Evolutionary conservation across 768 basidiomycete genomes (phyloP).

Genomic region (Rhizopogon salebrosus): DNA sequence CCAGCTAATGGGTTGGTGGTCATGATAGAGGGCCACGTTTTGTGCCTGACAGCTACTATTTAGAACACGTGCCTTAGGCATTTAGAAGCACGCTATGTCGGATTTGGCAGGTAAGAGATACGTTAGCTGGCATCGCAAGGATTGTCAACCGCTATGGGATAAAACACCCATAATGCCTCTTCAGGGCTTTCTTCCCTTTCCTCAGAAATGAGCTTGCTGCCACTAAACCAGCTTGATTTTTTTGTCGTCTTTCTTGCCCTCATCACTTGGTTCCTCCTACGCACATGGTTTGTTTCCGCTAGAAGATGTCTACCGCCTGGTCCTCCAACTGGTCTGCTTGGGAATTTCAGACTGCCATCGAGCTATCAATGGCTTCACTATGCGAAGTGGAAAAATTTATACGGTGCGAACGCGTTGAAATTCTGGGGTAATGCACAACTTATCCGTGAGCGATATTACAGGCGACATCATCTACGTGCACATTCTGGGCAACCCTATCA

Average conservation of each 20-base stretch:
- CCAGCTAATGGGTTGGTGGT: conserved; percentile 48
- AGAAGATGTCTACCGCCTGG: conserved; percentile 33
- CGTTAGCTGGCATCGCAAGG: neutral
- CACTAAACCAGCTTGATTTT: neutral
- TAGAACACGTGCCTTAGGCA: conserved; percentile 6
- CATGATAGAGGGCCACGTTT: conserved; percentile 21
- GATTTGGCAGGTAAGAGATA: conserved; percentile 1
- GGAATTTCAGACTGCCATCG: conserved; percentile 28
- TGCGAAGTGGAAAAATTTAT: conserved; percentile 37
- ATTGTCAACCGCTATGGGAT: neutral
- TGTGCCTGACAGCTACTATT: neutral
- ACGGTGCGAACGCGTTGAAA: conserved; percentile 26
- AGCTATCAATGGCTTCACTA: conserved; percentile 41
- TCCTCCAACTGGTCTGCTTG: conserved; percentile 34
- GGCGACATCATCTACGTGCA: conserved; percentile 44
- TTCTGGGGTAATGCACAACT: neutral
- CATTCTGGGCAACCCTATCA: conserved; percentile 40
- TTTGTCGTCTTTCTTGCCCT: neutral
- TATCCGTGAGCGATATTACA: conserved; percentile 8
- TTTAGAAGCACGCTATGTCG: neutral
- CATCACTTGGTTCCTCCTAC: conserved; percentile 12
- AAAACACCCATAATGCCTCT: neutral
- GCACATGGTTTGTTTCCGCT: conserved; percentile 2
- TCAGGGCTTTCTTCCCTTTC: neutral
- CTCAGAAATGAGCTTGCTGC: neutral